A percentile compares a stretch with the other conserved stretches of the same genome.
phyloP scores from a whole-genome alignment of 2,329 filamentous ascomycete genomes.

The Aschersonia sp. region DNA sequence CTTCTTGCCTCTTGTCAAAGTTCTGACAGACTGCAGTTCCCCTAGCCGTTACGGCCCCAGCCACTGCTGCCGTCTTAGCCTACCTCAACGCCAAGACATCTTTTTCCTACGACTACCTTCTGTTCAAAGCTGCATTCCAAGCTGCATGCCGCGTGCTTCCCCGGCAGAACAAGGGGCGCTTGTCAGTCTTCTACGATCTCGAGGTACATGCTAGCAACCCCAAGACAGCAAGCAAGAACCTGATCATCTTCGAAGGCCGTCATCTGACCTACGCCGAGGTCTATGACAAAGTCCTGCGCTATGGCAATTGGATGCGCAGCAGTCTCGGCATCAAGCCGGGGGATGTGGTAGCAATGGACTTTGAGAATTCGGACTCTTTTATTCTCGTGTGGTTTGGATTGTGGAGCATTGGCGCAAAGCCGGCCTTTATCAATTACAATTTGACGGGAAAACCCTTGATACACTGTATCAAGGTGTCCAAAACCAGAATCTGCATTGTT shows the following conservation, averaged over 20 bases:
- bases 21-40: conserved; percentile 24
- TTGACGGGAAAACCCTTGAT: conserved; percentile 53
- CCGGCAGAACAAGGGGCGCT: conserved; percentile 40
- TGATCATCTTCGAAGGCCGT: conserved; percentile 54
- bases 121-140: conserved; percentile 41
- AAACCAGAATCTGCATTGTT: conserved; percentile 52
- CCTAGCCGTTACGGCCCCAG: conserved; percentile 40
- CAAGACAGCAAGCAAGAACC: conserved; percentile 35
- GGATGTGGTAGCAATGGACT: conserved; percentile 69
- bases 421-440: conserved; percentile 84
- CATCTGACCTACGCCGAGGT: conserved; percentile 61
- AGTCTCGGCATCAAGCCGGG: conserved; percentile 47
- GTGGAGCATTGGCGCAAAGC: conserved; percentile 71
- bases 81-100: conserved; percentile 63
- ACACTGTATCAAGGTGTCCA: conserved; percentile 60
- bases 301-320: conserved; percentile 61
- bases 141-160: conserved; percentile 25
- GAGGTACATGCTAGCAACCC: conserved; percentile 46
- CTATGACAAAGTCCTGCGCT: conserved; percentile 56
- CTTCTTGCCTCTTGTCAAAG: no score
- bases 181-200: conserved; percentile 63
- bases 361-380: conserved; percentile 68
- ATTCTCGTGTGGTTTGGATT: conserved; percentile 62
- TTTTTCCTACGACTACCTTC: conserved; percentile 48
- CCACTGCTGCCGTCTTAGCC: conserved; percentile 51